Evolutionary conservation across 331 rosid genomes (phyloP), one percentile per base, ranked within the genome.

Genomic region (Quercus tomentella): DNA sequence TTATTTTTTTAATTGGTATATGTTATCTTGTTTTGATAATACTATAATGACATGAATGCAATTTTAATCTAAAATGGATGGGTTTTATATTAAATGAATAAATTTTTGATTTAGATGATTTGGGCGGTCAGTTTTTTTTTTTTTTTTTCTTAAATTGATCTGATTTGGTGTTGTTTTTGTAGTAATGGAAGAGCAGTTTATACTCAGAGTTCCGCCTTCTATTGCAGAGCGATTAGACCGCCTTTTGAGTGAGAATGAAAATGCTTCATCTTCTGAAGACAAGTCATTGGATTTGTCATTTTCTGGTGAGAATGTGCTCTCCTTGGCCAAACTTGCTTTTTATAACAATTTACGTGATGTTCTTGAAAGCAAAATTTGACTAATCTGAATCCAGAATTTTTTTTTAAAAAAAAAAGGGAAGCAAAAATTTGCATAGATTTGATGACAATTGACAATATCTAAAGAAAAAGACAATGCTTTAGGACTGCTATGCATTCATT

Each of bases 151-250:
- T 49, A 0, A 37, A 8, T 37, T 37, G 45, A 41, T 49, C 5
- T 0, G 18, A 14, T 49, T 72, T 65, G 41, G 16, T 22, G 57
- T n/a, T 37, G n/a, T 60, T 71, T 79, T 74, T 73, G 66, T 52
- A 85, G 86, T 41, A 41, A 89, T 90, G 92, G 94, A 90, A 72
- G 94, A 90, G 87, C 92, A 90, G 58, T 90, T 90, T 83, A 82
- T 87, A 28, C 87, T 88, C 58, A 82, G 94, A 80, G 97, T 92
- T 82, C 92, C 97, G 58, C 98, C 94, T 0, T 84, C 91, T 23
- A 79, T 94, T 77, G 96, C 98, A 1, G 98, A 94, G 85, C 85
- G 87, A 73, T 82, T 94, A 51, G 96, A 94, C 41, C 90, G 88
- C 45, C 88, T 94, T 78, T 55, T 94, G 30, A 87, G 84, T 80